phyloP scores from a whole-genome alignment of 2,329 filamentous ascomycete genomes.

The Huntiella decipiens region DNA sequence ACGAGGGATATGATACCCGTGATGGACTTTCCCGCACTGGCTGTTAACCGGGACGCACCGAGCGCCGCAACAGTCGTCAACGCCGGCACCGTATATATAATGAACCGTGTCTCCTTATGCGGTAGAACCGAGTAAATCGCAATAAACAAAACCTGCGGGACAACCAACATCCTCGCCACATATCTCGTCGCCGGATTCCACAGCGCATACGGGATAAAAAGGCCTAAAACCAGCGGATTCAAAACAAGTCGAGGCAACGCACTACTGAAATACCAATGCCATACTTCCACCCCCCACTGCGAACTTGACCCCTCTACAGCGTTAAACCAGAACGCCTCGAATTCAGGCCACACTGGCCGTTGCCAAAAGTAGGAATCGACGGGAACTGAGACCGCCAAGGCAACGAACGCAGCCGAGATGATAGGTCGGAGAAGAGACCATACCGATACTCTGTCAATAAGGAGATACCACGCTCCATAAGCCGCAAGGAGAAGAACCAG shows the following conservation, averaged over 20 bases:
- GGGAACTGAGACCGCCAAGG: slow-evolving; percentile 49
- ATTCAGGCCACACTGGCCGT: slow-evolving; percentile 70
- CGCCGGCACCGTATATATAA: slow-evolving; percentile 70
- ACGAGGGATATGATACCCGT: slow-evolving; percentile 36
- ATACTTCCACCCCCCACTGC: slow-evolving; percentile 73
- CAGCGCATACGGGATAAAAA: slow-evolving; percentile 36
- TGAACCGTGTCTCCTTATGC: slow-evolving; percentile 92
- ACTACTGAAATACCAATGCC: slow-evolving; percentile 69
- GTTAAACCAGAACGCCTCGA: slow-evolving; percentile 80
- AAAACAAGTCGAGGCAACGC: slow-evolving; percentile 66
- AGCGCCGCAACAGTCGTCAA: slow-evolving; percentile 62
- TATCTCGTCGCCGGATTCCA: slow-evolving; percentile 25
- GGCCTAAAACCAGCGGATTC: slow-evolving; percentile 48
- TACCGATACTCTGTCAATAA: slow-evolving; percentile 31
- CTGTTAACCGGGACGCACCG: slow-evolving; percentile 52
- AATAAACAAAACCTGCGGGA: slow-evolving; percentile 55
- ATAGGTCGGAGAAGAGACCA: slow-evolving; percentile 47
- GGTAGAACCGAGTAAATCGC: slow-evolving; percentile 71
- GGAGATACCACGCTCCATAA: slow-evolving; percentile 45
- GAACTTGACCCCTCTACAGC: slow-evolving; percentile 65
- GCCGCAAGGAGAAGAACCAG: slow-evolving; percentile 61
- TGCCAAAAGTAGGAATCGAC: slow-evolving; percentile 95
- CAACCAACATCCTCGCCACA: slow-evolving; percentile 29
- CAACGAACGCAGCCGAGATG: slow-evolving; percentile 41
- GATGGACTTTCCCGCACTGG: slow-evolving; percentile 41